Evolutionary conservation across 2,329 filamentous ascomycete species (phyloP).

Genomic region (Chrysosporium queenslandicum): DNA sequence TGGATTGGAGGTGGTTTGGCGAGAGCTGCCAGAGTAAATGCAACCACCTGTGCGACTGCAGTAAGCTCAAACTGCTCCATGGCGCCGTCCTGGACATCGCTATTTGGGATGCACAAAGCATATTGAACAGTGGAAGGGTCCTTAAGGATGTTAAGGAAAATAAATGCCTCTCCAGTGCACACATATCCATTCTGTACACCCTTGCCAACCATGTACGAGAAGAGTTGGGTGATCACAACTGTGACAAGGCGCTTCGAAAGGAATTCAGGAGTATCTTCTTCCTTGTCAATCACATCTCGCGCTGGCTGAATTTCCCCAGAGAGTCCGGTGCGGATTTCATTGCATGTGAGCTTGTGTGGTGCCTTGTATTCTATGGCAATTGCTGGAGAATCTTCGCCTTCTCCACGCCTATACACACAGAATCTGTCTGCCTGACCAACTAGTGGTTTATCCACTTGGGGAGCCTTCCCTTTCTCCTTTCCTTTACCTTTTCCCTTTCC

Average conservation of each 20-base stretch:
- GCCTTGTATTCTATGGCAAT: constrained; percentile 25
- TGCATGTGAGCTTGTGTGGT: constrained; percentile 21
- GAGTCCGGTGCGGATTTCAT: constrained; percentile 23
- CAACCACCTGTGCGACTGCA: constrained; percentile 33
- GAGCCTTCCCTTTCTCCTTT: background rate
- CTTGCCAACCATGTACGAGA: constrained; percentile 24
- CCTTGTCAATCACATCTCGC: constrained; percentile 21
- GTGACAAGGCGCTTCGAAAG: constrained; percentile 21
- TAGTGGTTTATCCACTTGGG: constrained; percentile 5
- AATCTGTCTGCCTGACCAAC: background rate
- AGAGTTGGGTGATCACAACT: constrained; percentile 24
- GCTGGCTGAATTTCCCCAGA: constrained; percentile 19
- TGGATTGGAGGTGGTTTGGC: background rate
- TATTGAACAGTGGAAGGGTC: constrained; percentile 25
- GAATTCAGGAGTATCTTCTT: constrained; percentile 22
- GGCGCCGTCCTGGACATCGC: constrained; percentile 21
- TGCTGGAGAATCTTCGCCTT: constrained; percentile 19
- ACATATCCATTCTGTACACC: constrained; percentile 24
- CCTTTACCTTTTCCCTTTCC: background rate
- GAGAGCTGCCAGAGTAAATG: constrained; percentile 23
- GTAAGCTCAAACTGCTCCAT: constrained; percentile 30
- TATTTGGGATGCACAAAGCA: constrained; percentile 26
- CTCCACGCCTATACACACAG: constrained; percentile 17
- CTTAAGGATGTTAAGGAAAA: constrained; percentile 27
- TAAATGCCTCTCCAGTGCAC: constrained; percentile 25